Evolutionary conservation across 2,329 filamentous ascomycete species (phyloP).

Genomic region (Ophiostoma fasciatum): DNA sequence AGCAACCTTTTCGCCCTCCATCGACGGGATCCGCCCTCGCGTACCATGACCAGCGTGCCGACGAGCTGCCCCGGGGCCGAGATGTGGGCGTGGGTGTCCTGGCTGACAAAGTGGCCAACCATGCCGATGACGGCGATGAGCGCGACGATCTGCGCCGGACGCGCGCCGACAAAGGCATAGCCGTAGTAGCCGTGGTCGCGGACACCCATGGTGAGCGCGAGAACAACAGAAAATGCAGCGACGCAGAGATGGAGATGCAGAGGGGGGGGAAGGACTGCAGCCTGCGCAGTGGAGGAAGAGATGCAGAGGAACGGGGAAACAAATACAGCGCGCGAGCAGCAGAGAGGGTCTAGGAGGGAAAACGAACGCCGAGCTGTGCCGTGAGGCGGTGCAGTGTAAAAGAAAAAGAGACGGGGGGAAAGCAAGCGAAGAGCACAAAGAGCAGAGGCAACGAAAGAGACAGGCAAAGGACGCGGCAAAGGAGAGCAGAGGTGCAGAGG

Average conservation of each 20-base stretch:
- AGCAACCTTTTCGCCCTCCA: no score
- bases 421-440: background rate
- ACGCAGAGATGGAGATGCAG: background rate
- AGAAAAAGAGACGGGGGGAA: background rate
- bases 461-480: background rate
- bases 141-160: slow-evolving; percentile 53
- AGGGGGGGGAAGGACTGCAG: background rate
- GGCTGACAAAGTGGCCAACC: slow-evolving; percentile 65
- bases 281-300: slow-evolving; percentile 1
- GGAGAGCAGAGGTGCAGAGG: background rate
- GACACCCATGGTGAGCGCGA: slow-evolving; percentile 15
- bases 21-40: no score
- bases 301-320: background rate
- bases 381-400: background rate
- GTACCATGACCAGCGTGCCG: slow-evolving; percentile 64
- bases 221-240: background rate
- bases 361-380: background rate
- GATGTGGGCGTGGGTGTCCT: slow-evolving; percentile 53
- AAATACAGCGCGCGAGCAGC: no score
- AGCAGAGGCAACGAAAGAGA: background rate
- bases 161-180: slow-evolving; percentile 61
- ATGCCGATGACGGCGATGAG: slow-evolving; percentile 70
- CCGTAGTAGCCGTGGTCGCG: slow-evolving; percentile 28
- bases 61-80: slow-evolving; percentile 59
- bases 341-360: no score